Evolutionary conservation across 2,329 filamentous ascomycete genomes (phyloP), one percentile per base, ranked within the genome.

Genomic region (Fonsecaea nubica): DNA sequence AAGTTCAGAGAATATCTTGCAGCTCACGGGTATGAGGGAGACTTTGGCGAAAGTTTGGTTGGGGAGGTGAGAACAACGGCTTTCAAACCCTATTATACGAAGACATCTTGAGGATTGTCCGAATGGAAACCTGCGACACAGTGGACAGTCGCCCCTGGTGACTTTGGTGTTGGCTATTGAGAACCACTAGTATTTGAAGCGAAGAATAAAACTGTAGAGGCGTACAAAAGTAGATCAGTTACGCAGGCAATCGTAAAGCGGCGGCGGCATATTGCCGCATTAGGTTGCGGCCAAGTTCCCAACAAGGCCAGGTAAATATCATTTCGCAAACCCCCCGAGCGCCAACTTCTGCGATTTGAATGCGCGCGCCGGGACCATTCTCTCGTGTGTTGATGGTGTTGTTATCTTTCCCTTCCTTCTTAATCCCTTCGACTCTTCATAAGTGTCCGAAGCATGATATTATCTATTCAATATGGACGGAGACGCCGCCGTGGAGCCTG

Each of bases 1-100:
- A 75, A 73, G 2, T 84, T 80, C 76, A 82, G 80, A 69, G 74
- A 69, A 4, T 84, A 82, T 67, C 73, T 84, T 33, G 74, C 74
- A 10, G 79, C 79, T 15, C 73, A 81, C 63, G 81, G 81, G 0
- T 84, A 79, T 70, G 74, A 79, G 25, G 77, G 63, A 2, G 38
- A 52, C 4, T 64, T 64, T 50, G 62, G 62, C 3, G 56, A 64
- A 18, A 59, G 55, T n/a, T 38, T 64, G 56, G 33, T 60, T 15
- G 40, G 35, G 10, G 62, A 60, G 48, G 48, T 64, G 18, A 55
- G 10, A 35, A 60, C 62, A 4, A 60, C 62, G 9, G 48, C 48
- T n/a, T 64, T 64, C 50, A 59, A 55, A n/a, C 21, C 36, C 12
- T 50, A 64, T 3, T 40, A 38, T 25, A n/a, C 32, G 33, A 60